A percentile compares a stretch with the other conserved stretches of the same genome.
Evolutionary conservation across 495 filamentous ascomycete genomes (phyloP).

Genomic region (Penicillium egyptiacum): DNA sequence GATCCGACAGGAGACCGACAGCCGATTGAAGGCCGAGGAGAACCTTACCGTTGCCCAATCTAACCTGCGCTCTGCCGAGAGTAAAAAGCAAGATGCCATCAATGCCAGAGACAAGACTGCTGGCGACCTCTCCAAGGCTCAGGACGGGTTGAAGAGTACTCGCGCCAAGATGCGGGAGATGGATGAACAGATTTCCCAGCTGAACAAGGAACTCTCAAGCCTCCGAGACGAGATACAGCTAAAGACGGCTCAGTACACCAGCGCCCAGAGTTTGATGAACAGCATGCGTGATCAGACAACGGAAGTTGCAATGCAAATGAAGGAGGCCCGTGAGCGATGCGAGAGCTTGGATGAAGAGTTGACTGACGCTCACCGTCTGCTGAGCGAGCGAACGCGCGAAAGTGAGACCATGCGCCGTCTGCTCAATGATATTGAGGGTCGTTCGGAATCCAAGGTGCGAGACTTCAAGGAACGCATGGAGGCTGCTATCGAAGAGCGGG

Average conservation of each 20-base stretch:
- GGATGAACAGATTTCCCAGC: conserved; percentile 65
- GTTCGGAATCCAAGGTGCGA: conserved; percentile 73
- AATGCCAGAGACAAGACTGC: conserved; percentile 67
- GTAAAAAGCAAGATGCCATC: conserved; percentile 71
- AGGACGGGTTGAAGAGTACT: conserved; percentile 66
- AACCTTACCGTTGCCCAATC: conserved; percentile 65
- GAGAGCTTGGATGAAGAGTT: conserved; percentile 94
- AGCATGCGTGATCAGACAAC: conserved; percentile 90
- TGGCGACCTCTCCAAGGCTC: conserved; percentile 65
- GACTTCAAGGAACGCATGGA: conserved; percentile 93
- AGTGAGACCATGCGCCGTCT: conserved; percentile 92
- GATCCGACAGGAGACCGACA: conserved; percentile 69
- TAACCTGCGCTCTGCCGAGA: conserved; percentile 71
- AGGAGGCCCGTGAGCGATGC: conserved; percentile 77
- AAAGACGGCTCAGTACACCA: conserved; percentile 81
- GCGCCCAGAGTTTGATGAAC: conserved; percentile 78
- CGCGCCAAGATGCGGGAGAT: conserved; percentile 64
- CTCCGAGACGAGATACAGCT: conserved; percentile 79
- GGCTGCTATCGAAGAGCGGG: conserved; percentile 82
- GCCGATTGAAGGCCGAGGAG: conserved; percentile 74
- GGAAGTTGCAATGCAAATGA: conserved; percentile 90
- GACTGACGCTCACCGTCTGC: conserved; percentile 78
- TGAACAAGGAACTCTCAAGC: conserved; percentile 63
- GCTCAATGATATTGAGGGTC: conserved; percentile 80
- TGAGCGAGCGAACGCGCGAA: conserved; percentile 91